Base-by-base conservation (phyloP, 345 rosid species). In the Sonneratia caseolaris region DNA sequence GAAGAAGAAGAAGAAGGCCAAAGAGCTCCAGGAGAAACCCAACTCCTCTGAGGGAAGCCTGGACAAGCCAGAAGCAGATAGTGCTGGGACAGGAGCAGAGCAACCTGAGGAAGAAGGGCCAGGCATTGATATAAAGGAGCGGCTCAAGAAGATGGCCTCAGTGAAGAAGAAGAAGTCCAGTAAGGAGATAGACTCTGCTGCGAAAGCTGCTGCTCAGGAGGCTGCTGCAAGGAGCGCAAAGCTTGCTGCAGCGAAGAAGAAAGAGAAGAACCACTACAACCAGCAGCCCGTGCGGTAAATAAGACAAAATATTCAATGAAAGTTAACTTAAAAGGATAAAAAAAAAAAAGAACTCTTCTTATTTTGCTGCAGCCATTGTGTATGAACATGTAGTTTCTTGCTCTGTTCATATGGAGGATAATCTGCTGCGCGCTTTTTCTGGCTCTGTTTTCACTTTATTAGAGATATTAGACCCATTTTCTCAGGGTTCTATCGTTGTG, bases 161-260 rank as follows among this genome's bases (percentile, higher is more conserved):
- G 7, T 70, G 45, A 87, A 87, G 84, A 87, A 87, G 82, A 87
- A 87, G 81, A 87, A 87, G 75, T 81, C 89, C 10, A 70, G 83
- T 72, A 85, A 84, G 79, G 89, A 87, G 78, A 78, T 82, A 76
- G 90, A 83, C 70, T 84, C 82, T 68, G 93, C 88, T 65, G 90
- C 90, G 4, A 77, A 73, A 81, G 90, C 88, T 66, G 93, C 93
- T 7, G 84, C 93, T 40, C 79, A 75, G 37, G 93, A 88, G 79
- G 93, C 93, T 35, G 93, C 93, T 35, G 90, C 93, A 24, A 81
- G 93, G 82, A 82, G 73, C 67, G 93, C 93, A 48, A 86, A 55
- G 82, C 88, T 88, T 19, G 93, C 93, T 14, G 88, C 93, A 9
- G 86, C 90, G 37, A 88, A 88, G 87, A 88, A 88, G 75, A 88